Evolutionary conservation across 2,329 filamentous ascomycete genomes (phyloP).

Genomic region (Coccinonectria pachysandricola): DNA sequence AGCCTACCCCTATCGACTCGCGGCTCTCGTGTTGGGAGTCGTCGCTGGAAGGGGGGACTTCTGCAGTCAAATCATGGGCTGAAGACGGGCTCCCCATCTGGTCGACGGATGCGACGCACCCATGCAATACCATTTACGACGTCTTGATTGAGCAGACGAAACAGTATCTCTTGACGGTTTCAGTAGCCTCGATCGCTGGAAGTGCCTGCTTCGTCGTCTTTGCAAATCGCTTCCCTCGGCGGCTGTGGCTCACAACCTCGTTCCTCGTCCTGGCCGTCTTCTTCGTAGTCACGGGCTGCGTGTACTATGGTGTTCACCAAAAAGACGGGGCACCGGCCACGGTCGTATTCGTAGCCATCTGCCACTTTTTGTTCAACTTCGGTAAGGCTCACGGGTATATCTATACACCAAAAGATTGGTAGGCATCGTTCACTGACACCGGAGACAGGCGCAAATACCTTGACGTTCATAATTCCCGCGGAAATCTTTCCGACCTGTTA

Average conservation of each 20-base stretch:
- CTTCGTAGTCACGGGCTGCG: conserved; percentile 38
- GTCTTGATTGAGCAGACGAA: conserved; percentile 41
- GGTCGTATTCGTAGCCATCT: conserved; percentile 40
- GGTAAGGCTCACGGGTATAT: no score
- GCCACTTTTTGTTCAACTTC: conserved; percentile 46
- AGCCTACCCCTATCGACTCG: conserved; percentile 23
- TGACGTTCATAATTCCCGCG: conserved; percentile 54
- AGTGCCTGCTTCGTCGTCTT: conserved; percentile 38
- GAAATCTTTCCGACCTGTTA: conserved; percentile 57
- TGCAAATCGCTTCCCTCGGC: conserved; percentile 37
- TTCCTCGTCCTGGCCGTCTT: conserved; percentile 36
- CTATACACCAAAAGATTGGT: neutral
- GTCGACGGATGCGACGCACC: conserved; percentile 38
- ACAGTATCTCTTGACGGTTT: conserved; percentile 42
- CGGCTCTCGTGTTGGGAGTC: conserved; percentile 39
- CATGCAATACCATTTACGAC: conserved; percentile 42
- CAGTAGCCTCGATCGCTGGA: conserved; percentile 39
- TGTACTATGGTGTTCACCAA: conserved; percentile 38
- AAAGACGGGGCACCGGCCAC: conserved; percentile 32
- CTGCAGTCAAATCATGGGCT: conserved; percentile 33
- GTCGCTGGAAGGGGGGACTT: conserved; percentile 30
- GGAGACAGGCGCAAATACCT: conserved; percentile 42
- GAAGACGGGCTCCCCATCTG: conserved; percentile 32
- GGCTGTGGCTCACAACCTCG: conserved; percentile 38
- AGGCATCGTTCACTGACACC: neutral